Percentiles rank a stretch among this genome's conserved stretches.
phyloP scores from a whole-genome alignment of 495 filamentous ascomycete species.

The Saxispiralis lemnorum region DNA sequence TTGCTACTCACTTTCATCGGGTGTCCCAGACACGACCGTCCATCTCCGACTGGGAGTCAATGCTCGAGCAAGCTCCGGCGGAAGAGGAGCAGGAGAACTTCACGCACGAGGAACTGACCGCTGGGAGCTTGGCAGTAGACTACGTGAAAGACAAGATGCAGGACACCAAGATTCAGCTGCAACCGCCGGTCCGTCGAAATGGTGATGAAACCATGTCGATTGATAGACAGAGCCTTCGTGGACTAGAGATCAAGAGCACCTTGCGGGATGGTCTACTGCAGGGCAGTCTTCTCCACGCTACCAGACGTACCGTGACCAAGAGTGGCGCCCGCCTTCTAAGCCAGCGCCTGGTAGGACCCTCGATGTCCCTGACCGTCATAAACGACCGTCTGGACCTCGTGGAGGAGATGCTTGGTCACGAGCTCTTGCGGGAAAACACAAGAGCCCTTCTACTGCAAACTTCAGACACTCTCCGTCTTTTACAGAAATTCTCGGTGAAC shows the following conservation, averaged over 20 bases:
- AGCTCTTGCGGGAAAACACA: constrained; percentile 48
- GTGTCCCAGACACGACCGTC: constrained; percentile 12
- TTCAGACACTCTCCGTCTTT: constrained; percentile 72
- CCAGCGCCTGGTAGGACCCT: constrained; percentile 69
- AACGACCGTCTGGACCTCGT: constrained; percentile 70
- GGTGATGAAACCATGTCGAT: constrained; percentile 67
- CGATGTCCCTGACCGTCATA: constrained; percentile 64
- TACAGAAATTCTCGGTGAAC: constrained; percentile 83
- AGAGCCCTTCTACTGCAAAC: constrained; percentile 50
- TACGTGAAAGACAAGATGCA: constrained; percentile 69
- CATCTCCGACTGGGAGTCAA: constrained; percentile 50
- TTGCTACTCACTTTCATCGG: constrained; percentile 34
- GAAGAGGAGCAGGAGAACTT: constrained; percentile 27
- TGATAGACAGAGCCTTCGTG: constrained; percentile 76
- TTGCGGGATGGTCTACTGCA: constrained; percentile 53
- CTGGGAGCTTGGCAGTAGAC: constrained; percentile 57
- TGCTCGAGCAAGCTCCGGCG: constrained; percentile 52
- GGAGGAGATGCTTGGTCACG: constrained; percentile 44
- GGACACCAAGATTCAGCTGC: constrained; percentile 64
- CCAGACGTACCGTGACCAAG: constrained; percentile 78
- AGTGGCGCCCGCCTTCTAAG: constrained; percentile 70
- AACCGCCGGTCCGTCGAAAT: constrained; percentile 58
- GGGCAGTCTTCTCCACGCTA: constrained; percentile 73
- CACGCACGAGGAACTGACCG: constrained; percentile 37
- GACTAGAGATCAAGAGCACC: constrained; percentile 74